Base-by-base conservation (phyloP, 1,139 yeast genomes). In the Yamadazyma atmosphaerica region DNA sequence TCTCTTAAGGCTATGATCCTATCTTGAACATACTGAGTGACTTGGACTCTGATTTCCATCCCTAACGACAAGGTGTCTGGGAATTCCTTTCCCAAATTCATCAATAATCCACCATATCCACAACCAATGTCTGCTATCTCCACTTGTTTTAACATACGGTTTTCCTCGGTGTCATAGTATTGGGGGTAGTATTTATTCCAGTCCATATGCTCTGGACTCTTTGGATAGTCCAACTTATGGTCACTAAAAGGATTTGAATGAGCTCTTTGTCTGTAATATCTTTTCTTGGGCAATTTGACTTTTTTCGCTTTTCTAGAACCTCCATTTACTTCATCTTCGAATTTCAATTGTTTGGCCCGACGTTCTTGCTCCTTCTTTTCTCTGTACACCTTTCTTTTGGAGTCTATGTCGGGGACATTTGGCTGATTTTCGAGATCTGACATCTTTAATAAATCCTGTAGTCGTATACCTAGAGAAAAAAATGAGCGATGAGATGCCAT, bases 211-310 rank as follows among this genome's bases (percentile, higher is more conserved):
- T 71, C 77, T 1, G 99, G 98, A 16, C 78, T 70, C 33, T 65
- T 61, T 13, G 99, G 98, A 54, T 92, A 92, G 46, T 87, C 96
- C 38, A 94, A 71, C 52, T 83, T 79, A 61, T 92, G 98, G 61
- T 92, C 99, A 14, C 96, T 86, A 54, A 92, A 92, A 18, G 98
- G 98, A 56, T 92, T 92, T 2, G 98, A 89, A 58, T 92, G 99
- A 1, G 98, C 98, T 60, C 99, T 72, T 64, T 92, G 99, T 59
- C 99, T 78, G 61, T 92, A 94, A 60, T 77, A 92, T 52, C 92
- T 77, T 62, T 94, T 94, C 63, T 86, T 74, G 30, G 94, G 94
- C 39, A 84, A 63, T 30, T 77, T 80, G n/a, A 73, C 56, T 31
- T 38, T 40, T 13, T 36, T 33, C 13, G 25, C 4, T 30, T 30